Base-by-base conservation (phyloP, 148 eudicot species). In the Cornus suecica region DNA sequence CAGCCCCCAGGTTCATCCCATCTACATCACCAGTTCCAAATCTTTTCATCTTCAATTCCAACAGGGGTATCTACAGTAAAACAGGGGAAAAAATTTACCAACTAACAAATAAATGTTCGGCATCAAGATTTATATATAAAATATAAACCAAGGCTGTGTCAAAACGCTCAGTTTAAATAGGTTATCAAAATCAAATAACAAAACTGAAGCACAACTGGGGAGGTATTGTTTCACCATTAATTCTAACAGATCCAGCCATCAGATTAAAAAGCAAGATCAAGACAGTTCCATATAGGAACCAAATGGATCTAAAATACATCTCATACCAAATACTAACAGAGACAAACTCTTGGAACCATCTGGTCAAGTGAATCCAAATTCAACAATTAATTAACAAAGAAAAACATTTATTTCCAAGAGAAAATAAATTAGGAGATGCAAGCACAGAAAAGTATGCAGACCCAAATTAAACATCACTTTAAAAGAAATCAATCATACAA, bases 31-130 rank as follows among this genome's bases (percentile, higher is more conserved):
- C 66, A 68, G 71, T 65, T 71, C 79, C 82, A 76, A 32, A 22
- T 52, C 61, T 71, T 71, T 78, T 72, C 58, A 68, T 75, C 78
- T 76, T 67, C 66, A 79, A 65, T 70, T 83, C 82, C 87, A 71
- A 70, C 81, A 32, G 20, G 61, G 27, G 13, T 73, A 52, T 69
- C 87, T 88, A 75, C 77, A 82, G 45, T 37, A 76, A 74, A 45
- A 31, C 69, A 63, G 18, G 42, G 7, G 27, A 42, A 14, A 14
- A 62, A 78, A 14, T 23, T 69, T 28, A 68, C 18, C 28, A 56
- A 41, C n/a, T 26, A 30, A 73, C 20, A 58, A 62, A 24, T 18
- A 42, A 34, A 73, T 26, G 31, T 4, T 26, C 15, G 11, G 24
- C 18, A 41, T 66, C 34, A 34, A 63, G 56, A 16, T 16, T 58